Evolutionary conservation across 352 stramenopile species (phyloP), one percentile per base, ranked within the genome.

Genomic region (Globisporangium uncinulatum): DNA sequence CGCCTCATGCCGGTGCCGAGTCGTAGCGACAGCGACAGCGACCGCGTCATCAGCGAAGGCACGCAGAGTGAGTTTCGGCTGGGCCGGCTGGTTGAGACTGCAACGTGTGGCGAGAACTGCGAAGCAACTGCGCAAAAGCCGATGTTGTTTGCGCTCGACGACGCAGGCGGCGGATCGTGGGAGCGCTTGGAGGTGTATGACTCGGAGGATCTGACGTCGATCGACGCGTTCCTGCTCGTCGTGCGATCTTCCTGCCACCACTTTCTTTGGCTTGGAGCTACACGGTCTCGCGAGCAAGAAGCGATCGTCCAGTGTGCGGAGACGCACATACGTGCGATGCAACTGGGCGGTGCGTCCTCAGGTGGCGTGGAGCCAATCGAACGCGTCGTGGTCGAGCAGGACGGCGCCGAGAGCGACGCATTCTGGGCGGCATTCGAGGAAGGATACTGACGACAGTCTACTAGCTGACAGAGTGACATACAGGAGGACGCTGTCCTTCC

Each of bases 401-500:
- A 79, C 15, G 55, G 65, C 17, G 19, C 64, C 15, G 76, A 89
- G 36, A 86, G 70, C 53, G 64, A 89, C 6, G 44, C n/a, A 32
- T 89, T 89, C 59, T 89, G 79, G 79, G 43, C 70, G 4, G 57
- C 61, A 21, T 89, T 87, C 56, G 79, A 89, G 56, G 56, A 58
- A 15, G 79, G 79, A 3, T 89, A 87, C 63, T 89, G 70, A 54
- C 14, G 32, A 59, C 47, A 54, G 41, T 15, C 41, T 29, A 45
- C 14, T 45, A 13, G 41, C n/a, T 14, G 14, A 10, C 1, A 46
- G 42, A 46, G 42, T 21, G 14, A 17, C 15, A 46, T 6, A 21
- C 6, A 46, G 42, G 5, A 45, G 11, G 14, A 20, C 11, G 8
- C 42, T 17, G 7, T 46, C 14, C 24, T 29, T 29, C 24, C 24